Evolutionary conservation across 2,329 filamentous ascomycete genomes (phyloP).

Genomic region (Xylariales sp.): DNA sequence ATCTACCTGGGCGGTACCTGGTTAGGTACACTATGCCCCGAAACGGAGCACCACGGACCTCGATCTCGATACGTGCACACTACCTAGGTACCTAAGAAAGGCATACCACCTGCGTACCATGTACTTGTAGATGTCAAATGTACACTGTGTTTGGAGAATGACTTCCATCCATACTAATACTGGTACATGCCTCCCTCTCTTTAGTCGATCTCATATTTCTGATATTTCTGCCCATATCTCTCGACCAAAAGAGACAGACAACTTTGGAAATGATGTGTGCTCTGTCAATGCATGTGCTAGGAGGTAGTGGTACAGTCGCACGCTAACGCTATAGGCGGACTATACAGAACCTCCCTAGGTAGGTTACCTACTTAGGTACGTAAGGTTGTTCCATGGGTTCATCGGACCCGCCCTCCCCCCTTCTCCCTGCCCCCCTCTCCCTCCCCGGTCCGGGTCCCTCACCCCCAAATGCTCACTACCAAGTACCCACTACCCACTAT

Average conservation of each 20-base stretch:
- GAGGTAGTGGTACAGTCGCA: background rate
- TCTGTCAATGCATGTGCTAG: background rate
- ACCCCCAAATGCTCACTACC: background rate
- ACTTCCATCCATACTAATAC: background rate
- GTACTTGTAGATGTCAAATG: no score
- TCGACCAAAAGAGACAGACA: no score
- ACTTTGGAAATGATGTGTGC: no score
- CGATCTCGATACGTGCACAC: slow-evolving; percentile 5
- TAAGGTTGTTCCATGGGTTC: slow-evolving; percentile 12
- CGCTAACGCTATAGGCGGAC: no score
- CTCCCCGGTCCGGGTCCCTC: background rate
- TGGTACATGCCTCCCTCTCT: no score
- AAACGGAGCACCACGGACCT: slow-evolving; percentile 21
- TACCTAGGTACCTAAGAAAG: background rate
- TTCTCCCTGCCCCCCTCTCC: slow-evolving; percentile 13
- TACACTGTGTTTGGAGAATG: background rate
- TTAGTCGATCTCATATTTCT: no score
- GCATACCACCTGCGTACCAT: background rate
- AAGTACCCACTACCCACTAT: background rate
- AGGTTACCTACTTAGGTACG: slow-evolving; percentile 4
- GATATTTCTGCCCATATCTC: no score
- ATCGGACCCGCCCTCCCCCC: slow-evolving; percentile 16
- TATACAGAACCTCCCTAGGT: background rate
- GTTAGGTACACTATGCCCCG: slow-evolving; percentile 30
- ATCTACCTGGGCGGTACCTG: background rate